Evolutionary conservation across 2,329 filamentous ascomycete species (phyloP), one percentile per base, ranked within the genome.

Genomic region (Coniochaeta sp.): DNA sequence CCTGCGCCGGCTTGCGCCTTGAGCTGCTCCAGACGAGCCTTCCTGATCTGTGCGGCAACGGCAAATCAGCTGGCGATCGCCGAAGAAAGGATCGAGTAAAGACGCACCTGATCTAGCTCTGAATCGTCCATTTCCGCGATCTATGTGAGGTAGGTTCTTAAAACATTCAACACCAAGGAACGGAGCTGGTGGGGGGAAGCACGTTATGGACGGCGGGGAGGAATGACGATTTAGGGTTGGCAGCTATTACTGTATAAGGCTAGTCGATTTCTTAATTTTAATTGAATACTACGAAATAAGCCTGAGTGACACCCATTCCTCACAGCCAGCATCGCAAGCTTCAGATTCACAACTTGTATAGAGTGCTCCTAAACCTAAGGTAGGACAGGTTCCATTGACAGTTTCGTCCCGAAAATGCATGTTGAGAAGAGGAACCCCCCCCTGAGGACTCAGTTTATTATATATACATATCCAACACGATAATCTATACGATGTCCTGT

Each of bases 11-110:
- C 77, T 75, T 89, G 80, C 68, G 92, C 83, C 76, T 96, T 95
- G 66, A 98, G 88, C 79, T 99, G 93, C 76, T 93, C 90, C 59
- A 97, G 87, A 64, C 95, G 91, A 69, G 93, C 93, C 75, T 91
- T 89, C 72, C 93, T 83, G 72, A 98, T 97, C 89, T 96, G 70
- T 19, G 26, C 62, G 58, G 52, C 52, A 56, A 19, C 11, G 6
- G 14, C 7, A 36, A 31, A 22, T 56, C 54, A 47, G 52, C 36
- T 24, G 19, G 28, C 9, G 9, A 12, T 36, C 34, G 6, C 34
- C 12, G 8, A 14, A 12, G 11, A 14, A 50, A n/a, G 36, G n/a
- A 22, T 1, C 38, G 31, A 11, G 24, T 24, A 19, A n/a, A 24
- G 26, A 9, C 59, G 14, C 55, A 65, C 62, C 61, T 65, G 64